Percentiles rank a stretch among this genome's conserved stretches.
Conservation (phyloP, 2,329 filamentous ascomycete species). For the Colletotrichum cereale region DNA sequence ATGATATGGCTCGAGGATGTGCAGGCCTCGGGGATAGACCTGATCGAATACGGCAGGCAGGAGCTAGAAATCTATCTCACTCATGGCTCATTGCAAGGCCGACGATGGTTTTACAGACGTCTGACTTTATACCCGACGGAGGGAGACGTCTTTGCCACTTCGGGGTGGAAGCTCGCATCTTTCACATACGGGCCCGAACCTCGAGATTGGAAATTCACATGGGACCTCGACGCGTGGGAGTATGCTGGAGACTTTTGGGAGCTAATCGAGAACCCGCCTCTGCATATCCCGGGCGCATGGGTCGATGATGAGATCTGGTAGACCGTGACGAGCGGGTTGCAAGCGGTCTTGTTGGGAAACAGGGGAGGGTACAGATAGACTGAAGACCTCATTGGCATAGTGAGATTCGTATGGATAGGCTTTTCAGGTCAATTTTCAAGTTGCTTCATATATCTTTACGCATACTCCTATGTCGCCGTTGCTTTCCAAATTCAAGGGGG, state of each 20-base stretch:
- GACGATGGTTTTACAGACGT: neutral
- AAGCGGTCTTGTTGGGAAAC: neutral
- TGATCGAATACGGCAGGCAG: slow-evolving; percentile 3
- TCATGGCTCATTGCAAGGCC: accelerated
- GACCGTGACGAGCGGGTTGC: neutral
- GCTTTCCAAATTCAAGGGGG: neutral
- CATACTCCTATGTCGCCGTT: neutral
- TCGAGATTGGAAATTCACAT: slow-evolving; percentile 12
- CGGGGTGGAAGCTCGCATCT: neutral
- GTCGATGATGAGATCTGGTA: neutral
- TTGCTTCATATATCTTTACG: neutral
- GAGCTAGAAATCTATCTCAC: neutral
- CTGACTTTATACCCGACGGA: too few species aligned
- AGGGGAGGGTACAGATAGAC: neutral
- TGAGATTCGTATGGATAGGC: neutral
- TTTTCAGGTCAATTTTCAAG: neutral
- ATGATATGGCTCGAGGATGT: neutral
- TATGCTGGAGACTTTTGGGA: slow-evolving; percentile 29
- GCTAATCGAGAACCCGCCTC: neutral
- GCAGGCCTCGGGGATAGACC: neutral
- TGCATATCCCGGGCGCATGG: slow-evolving; percentile 9
- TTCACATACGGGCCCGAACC: slow-evolving; percentile 1
- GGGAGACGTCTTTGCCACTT: neutral
- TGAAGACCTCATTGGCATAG: neutral
- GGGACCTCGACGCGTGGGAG: slow-evolving; percentile 13